Conservation (phyloP, 306 rosid genomes). For the Lablab purpureus region DNA sequence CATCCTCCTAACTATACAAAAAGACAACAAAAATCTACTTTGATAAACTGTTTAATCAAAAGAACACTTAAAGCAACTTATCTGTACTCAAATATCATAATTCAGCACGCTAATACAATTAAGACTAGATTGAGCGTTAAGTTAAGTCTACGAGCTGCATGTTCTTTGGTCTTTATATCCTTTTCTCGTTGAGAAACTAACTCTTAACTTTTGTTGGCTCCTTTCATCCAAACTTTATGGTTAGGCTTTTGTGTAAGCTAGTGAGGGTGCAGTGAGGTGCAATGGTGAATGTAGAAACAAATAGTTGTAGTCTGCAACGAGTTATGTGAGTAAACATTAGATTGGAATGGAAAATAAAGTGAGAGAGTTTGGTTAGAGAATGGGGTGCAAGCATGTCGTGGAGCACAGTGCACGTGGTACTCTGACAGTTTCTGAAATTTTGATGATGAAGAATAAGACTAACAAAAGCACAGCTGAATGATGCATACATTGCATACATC, state of each 20-base stretch:
- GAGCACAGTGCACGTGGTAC: slow-evolving; percentile 43
- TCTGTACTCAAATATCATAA: not conserved
- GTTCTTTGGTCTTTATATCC: not conserved
- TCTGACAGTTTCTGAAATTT: slow-evolving; percentile 31
- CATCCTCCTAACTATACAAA: too few species aligned
- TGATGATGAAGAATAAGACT: slow-evolving; percentile 46
- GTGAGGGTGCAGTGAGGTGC: not conserved
- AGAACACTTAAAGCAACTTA: too few species aligned
- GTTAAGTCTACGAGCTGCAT: not conserved
- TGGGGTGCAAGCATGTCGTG: slow-evolving; percentile 29
- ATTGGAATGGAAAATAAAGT: slow-evolving; percentile 24
- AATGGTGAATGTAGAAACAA: not conserved
- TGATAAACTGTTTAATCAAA: too few species aligned
- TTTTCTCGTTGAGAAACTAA: not conserved
- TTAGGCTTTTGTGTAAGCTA: not conserved
- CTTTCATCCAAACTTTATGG: not conserved
- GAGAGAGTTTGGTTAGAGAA: not conserved
- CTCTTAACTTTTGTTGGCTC: not conserved
- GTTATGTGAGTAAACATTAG: not conserved
- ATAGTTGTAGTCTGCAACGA: not conserved
- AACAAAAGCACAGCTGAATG: not conserved
- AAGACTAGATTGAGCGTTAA: not conserved
- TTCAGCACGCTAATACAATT: not conserved
- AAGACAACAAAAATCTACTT: too few species aligned
- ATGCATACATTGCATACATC: not conserved